Evolutionary conservation across 2,329 filamentous ascomycete genomes (phyloP).

Genomic region (Harringtonia lauricola): DNA sequence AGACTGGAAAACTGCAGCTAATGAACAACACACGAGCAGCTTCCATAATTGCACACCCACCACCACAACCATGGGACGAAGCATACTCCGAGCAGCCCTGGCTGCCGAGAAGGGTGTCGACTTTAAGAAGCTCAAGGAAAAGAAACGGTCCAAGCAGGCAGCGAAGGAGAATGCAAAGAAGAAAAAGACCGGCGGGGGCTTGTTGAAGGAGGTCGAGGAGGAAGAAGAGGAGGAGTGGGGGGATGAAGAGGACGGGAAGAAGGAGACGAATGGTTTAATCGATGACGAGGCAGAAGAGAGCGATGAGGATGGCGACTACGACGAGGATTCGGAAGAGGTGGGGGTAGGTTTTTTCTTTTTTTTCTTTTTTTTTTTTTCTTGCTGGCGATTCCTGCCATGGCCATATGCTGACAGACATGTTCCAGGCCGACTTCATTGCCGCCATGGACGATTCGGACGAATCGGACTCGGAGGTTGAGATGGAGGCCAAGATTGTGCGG

Average conservation of each 20-base stretch:
- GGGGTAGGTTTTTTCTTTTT: slow-evolving; percentile 9
- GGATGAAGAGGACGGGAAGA: slow-evolving; percentile 19
- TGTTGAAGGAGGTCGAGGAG: slow-evolving; percentile 18
- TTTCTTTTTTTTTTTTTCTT: background rate
- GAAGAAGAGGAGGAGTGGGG: slow-evolving; percentile 28
- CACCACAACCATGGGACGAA: slow-evolving; percentile 15
- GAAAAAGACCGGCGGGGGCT: slow-evolving; percentile 13
- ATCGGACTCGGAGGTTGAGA: slow-evolving; percentile 65
- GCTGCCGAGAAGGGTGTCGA: slow-evolving; percentile 43
- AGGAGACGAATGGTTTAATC: slow-evolving; percentile 13
- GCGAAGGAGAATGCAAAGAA: slow-evolving; percentile 17
- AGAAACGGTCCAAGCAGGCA: slow-evolving; percentile 35
- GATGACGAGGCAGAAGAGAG: slow-evolving; percentile 21
- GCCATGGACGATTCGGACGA: slow-evolving; percentile 49
- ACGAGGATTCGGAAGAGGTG: slow-evolving; percentile 18
- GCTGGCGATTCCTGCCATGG: background rate
- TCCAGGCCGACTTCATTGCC: slow-evolving; percentile 39
- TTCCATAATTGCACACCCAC: background rate
- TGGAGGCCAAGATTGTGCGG: slow-evolving; percentile 59
- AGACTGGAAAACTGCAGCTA: background rate
- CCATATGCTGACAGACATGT: too few relatives aligned
- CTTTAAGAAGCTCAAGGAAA: slow-evolving; percentile 38
- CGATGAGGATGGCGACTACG: slow-evolving; percentile 20
- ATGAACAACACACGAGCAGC: background rate
- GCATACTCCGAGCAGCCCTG: slow-evolving; percentile 42